Base-by-base conservation (phyloP, 2,329 filamentous ascomycete species). In the Tolypocladium tropicale region DNA sequence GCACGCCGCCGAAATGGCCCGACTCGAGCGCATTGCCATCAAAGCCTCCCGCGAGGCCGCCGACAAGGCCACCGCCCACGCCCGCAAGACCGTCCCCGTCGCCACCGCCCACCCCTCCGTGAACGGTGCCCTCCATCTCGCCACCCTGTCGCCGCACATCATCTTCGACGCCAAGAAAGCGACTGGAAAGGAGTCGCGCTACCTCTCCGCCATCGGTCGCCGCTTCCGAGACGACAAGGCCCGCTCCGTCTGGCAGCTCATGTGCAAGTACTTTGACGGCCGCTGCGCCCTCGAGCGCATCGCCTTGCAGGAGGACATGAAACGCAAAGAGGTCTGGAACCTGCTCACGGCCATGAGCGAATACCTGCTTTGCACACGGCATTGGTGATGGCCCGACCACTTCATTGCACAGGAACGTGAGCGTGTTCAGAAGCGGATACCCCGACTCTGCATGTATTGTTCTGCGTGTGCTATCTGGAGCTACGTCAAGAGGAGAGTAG, bases 211-310 rank as follows among this genome's bases (percentile, higher is more conserved):
- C 41, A 83, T 86, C 55, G 78, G 74, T 7, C 73, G 72, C 52
- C 74, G 82, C 11, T 75, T 85, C 56, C 72, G 68, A 56, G 78
- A 84, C 59, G 74, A 76, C 18, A 81, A 84, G 57, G 70, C 89
- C 16, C 78, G 82, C 46, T 79, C 83, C 56, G 79, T 82, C 52
- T 95, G 91, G 88, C 81, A 83, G 2, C 76, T 80, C 49, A 84
- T 96, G 63, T 80, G 86, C 64, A 90, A 88, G 69, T 94, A 96
- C 70, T 90, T 97, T 63, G 92, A 97, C 68, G 94, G 94, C 1
- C 81, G 80, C 56, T 85, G 88, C 66, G 86, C 92, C 2, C 77
- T 97, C 58, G 94, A 99, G 73, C 85, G 92, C 63, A 88, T 99
- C 61, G 83, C 88, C 1, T 75, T 94, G n/a, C 81, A 87, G 56